phyloP scores from a whole-genome alignment of 352 stramenopile genomes.

The Vaucheria bursata region DNA sequence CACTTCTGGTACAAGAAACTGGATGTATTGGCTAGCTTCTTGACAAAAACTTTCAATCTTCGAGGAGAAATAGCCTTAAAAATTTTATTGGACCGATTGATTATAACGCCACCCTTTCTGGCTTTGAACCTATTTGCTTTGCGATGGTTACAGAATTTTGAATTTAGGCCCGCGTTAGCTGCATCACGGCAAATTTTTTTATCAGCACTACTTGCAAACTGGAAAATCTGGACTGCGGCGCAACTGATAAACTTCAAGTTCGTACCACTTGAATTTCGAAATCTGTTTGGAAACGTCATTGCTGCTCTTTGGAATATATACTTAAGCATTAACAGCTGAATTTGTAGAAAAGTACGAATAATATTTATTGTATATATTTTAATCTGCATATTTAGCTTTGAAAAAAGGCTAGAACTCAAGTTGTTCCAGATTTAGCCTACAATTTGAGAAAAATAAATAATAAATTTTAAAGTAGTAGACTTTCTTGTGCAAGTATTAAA shows the following conservation, averaged over 20 bases:
- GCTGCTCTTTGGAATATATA: constrained; percentile 47
- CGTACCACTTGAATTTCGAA: constrained; percentile 42
- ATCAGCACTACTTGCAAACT: constrained; percentile 38
- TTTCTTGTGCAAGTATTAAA: too few species aligned
- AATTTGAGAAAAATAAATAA: too few species aligned
- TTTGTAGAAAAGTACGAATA: too few species aligned
- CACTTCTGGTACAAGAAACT: constrained; percentile 37
- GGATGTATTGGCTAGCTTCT: not conserved
- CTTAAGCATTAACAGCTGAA: constrained; percentile 5
- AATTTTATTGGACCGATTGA: constrained; percentile 28
- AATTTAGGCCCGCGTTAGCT: constrained; percentile 2
- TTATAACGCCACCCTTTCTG: constrained; percentile 41
- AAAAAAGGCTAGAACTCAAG: too few species aligned
- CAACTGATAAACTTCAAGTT: constrained; percentile 48
- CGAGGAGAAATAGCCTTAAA: constrained; percentile 20
- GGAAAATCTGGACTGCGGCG: constrained; percentile 48
- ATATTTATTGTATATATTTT: too few species aligned
- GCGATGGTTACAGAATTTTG: constrained; percentile 11
- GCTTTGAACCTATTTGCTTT: constrained; percentile 25
- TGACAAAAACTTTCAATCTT: not conserved
- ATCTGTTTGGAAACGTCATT: constrained; percentile 46
- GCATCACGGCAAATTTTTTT: constrained; percentile 19
- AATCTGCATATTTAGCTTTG: too few species aligned
- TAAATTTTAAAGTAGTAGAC: too few species aligned
- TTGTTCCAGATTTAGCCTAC: too few species aligned